Percentiles rank a stretch among this genome's conserved stretches.
These are phyloP conservation scores for Schizothecium vesticola DNA, from an alignment of 495 filamentous ascomycete genomes.

Conservation along the genomic window DNA sequence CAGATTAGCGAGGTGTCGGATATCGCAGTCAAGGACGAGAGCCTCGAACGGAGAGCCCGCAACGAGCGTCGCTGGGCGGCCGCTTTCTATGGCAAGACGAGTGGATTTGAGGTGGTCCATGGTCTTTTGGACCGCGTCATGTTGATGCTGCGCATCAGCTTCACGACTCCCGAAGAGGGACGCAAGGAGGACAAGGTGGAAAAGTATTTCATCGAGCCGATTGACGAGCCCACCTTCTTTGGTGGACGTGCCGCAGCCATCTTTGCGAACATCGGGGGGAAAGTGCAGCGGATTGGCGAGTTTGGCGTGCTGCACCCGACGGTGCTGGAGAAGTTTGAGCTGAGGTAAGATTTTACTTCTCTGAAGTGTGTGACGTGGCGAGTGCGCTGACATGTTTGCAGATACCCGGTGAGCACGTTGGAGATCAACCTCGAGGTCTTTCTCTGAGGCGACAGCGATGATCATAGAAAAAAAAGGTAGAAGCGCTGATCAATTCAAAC, in stretches of 20 bases:
- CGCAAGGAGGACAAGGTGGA: conserved; percentile 51
- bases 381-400: conserved; percentile 29
- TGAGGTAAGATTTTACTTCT: conserved; percentile 53
- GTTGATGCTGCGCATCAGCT: conserved; percentile 81
- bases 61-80: conserved; percentile 95
- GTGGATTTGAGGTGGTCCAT: conserved; percentile 94
- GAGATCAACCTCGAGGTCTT: conserved; percentile 96
- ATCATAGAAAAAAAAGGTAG: not conserved
- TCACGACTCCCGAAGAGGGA: conserved; percentile 70
- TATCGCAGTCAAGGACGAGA: conserved; percentile 79
- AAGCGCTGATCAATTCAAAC: not conserved
- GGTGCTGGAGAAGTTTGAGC: conserved; percentile 88
- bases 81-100: conserved; percentile 92
- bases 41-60: conserved; percentile 70
- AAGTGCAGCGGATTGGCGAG: conserved; percentile 67
- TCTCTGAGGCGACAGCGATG: conserved; percentile 47
- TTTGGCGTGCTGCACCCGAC: conserved; percentile 93
- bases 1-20: conserved; percentile 92
- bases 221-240: conserved; percentile 89
- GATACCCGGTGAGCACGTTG: conserved; percentile 88
- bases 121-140: conserved; percentile 88
- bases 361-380: not conserved
- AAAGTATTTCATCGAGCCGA: conserved; percentile 89
- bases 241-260: conserved; percentile 81
- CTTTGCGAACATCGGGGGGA: conserved; percentile 63